A percentile compares a stretch with the other conserved stretches of the same genome.
Conservation (phyloP, 805 yeast genomes). For the Kodamaea lidongshanica region DNA sequence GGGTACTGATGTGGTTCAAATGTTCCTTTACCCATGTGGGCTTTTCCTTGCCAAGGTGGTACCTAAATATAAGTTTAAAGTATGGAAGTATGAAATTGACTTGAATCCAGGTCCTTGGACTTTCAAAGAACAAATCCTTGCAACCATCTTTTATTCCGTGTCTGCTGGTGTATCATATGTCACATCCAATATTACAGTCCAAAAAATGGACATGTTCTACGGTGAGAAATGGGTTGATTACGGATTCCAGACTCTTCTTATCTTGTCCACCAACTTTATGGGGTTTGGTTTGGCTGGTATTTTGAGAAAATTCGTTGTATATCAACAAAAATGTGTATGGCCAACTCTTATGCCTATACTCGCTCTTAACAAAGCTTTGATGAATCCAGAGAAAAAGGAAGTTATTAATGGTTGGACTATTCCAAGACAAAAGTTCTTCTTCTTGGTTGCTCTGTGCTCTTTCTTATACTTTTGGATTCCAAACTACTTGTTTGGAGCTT, state of each 20-base stretch:
- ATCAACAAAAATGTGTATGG: constrained; percentile 50
- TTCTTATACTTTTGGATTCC: constrained; percentile 28
- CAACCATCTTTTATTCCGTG: constrained; percentile 41
- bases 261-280: constrained; percentile 20
- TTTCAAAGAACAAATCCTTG: constrained; percentile 59
- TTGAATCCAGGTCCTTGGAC: constrained; percentile 64
- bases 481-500: constrained; percentile 19
- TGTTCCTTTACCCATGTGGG: constrained; percentile 44
- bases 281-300: constrained; percentile 29
- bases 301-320: constrained; percentile 34
- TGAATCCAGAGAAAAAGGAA: constrained; percentile 21
- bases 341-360: constrained; percentile 34
- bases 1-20: constrained; percentile 39
- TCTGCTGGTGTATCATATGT: constrained; percentile 23
- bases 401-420: constrained; percentile 29
- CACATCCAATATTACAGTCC: constrained; percentile 7
- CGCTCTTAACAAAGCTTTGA: constrained; percentile 24
- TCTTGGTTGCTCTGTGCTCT: constrained; percentile 11
- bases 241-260: constrained; percentile 21
- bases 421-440: constrained; percentile 19
- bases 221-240: constrained; percentile 23
- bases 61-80: constrained; percentile 28
- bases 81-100: constrained; percentile 30
- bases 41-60: constrained; percentile 23
- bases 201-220: constrained; percentile 15